Conservation (phyloP, 768 basidiomycete genomes). For the Pisolithus tinctorius region DNA sequence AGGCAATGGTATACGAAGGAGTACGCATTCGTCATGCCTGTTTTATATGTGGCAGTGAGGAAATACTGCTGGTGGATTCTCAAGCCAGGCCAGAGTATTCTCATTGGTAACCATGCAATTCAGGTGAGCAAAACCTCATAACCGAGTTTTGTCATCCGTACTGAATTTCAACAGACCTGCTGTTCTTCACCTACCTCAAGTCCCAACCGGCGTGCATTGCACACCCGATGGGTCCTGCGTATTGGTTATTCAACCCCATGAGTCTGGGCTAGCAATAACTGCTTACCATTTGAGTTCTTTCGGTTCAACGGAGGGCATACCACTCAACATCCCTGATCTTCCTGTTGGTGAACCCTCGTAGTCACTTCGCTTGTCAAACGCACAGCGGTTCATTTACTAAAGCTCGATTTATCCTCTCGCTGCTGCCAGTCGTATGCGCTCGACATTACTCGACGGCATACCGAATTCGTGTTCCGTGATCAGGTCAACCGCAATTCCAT, state of each 20-base stretch:
- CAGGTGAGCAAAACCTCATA: constrained; percentile 27
- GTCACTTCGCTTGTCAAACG: constrained; percentile 43
- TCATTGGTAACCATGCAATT: constrained; percentile 50
- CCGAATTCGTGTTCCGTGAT: constrained; percentile 50
- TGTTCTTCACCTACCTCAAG: constrained; percentile 29
- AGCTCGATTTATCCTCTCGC: constrained; percentile 27
- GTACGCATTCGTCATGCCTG: constrained; percentile 29
- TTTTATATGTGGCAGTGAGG: constrained; percentile 47
- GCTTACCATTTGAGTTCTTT: constrained; percentile 54
- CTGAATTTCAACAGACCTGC: constrained; percentile 33
- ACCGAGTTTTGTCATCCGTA: not conserved
- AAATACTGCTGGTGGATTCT: constrained; percentile 45
- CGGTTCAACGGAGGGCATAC: constrained; percentile 43
- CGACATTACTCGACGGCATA: constrained; percentile 48
- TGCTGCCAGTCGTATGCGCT: constrained; percentile 38
- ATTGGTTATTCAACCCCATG: constrained; percentile 25
- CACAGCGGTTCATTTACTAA: constrained; percentile 36
- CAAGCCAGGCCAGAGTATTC: constrained; percentile 39
- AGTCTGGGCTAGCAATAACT: constrained; percentile 18
- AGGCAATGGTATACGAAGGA: constrained; percentile 34
- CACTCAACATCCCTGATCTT: constrained; percentile 27
- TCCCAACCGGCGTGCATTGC: constrained; percentile 33
- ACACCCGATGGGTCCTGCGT: constrained; percentile 54
- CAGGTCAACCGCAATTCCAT: constrained; percentile 21
- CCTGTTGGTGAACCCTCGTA: constrained; percentile 14